These are phyloP conservation scores for Sorghum bicolor DNA, from an alignment of 176 grass and related monocot genomes.

Conservation along the genomic window Sorghum_bicolor_NCBIv3 NC_012871.2:56302501-56303000, in stretches of 20 bases:
- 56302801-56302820: neutral
- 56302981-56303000: neutral
- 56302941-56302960: slow-evolving; percentile 26
- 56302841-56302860: neutral
- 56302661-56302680: neutral
- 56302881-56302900: slow-evolving; percentile 27
- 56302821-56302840: neutral
- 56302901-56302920: neutral
- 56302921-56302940: neutral
- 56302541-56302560: neutral
- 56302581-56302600: slow-evolving; percentile 23
- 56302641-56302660: neutral
- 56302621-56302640: neutral
- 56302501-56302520: slow-evolving; percentile 28
- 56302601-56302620: neutral
- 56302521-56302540: slow-evolving; percentile 11
- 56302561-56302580: slow-evolving; percentile 1
- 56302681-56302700: slow-evolving; percentile 7
- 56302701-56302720: neutral
- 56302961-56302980: slow-evolving; percentile 24
- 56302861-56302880: neutral
- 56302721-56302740: neutral
- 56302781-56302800: neutral
- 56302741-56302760: neutral
- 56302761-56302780: neutral